Evolutionary conservation across 208 protist species (phyloP), one percentile per base, ranked within the genome.

Genomic region (Crithidia fasciculata): DNA sequence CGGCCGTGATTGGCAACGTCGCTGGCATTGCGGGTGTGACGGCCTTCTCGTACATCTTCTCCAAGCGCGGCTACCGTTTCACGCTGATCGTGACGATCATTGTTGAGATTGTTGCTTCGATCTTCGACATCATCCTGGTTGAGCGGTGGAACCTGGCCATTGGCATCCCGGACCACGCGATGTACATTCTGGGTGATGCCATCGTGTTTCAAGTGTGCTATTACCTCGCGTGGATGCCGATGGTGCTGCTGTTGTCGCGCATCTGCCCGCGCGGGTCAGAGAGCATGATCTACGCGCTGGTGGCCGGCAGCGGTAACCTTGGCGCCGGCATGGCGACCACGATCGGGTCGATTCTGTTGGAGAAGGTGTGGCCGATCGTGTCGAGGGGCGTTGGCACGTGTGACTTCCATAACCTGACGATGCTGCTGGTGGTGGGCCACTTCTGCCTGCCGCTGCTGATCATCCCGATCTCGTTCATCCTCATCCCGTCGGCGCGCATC

Each of bases 211-310:
- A 87, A 62, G 71, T 84, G 47, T 79, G 71, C 58, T 85, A 81
- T 55, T 84, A 86, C 74, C 55, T 95, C 5, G 74, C 78, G 36
- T 92, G 79, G 66, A 93, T 95, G 85, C 86, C 91, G n/a, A 73
- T 76, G 49, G 74, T 90, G 4, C 70, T 96, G 9, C 79, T 96
- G 43, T 76, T 91, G 43, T 89, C 89, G 5, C 89, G 87, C 45
- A 67, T 92, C 7, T 94, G 89, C 72, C 89, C 91, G n/a, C 85
- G 83, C 53, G 87, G 86, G 15, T 82, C 88, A 47, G 88, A 95
- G 73, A 82, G 75, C 19, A 93, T 86, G 64, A 77, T 93, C 54
- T 93, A 88, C 53, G 84, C 91, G 19, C 72, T 95, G 2, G 72
- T 95, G 44, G 90, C 86, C 8, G 90, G 90, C 6, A 91, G 87